Conservation (phyloP, 2,329 filamentous ascomycete genomes). For the Dothistroma septosporum region DNA sequence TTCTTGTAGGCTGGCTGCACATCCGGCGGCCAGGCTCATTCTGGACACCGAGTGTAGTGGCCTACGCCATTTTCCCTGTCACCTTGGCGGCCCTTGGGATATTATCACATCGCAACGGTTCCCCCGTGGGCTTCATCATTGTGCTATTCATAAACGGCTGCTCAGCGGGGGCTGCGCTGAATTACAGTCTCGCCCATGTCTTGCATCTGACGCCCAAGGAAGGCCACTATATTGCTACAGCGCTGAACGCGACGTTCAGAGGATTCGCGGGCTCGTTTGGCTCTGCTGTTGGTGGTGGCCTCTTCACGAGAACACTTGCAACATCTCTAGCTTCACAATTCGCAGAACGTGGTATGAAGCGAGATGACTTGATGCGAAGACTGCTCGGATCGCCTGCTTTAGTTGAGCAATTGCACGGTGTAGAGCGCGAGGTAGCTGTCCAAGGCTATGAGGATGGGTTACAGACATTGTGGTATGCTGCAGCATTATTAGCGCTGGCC, state of each 20-base stretch:
- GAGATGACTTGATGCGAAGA: conserved; percentile 48
- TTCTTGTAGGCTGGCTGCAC: conserved; percentile 71
- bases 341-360: conserved; percentile 38
- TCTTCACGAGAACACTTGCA: conserved; percentile 63
- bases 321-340: conserved; percentile 57
- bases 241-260: conserved; percentile 72
- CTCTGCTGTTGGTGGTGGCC: conserved; percentile 71
- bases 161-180: conserved; percentile 66
- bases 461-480: conserved; percentile 51
- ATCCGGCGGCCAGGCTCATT: conserved; percentile 70
- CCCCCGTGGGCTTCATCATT: conserved; percentile 53
- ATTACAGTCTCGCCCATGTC: conserved; percentile 77
- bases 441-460: conserved; percentile 53
- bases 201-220: conserved; percentile 65
- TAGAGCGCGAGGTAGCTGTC: conserved; percentile 51
- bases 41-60: conserved; percentile 51
- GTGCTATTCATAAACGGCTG: conserved; percentile 68
- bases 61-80: conserved; percentile 59
- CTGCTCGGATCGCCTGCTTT: conserved; percentile 57
- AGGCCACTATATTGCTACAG: conserved; percentile 71
- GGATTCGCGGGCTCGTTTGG: conserved; percentile 80
- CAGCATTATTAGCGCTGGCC: conserved; percentile 46
- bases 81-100: conserved; percentile 56
- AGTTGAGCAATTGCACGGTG: conserved; percentile 47
- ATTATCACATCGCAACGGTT: conserved; percentile 52